A percentile compares a stretch with the other conserved stretches of the same genome.
phyloP scores from a whole-genome alignment of 169 alveolate species.

The Cryptosporidium xiaoi region DNA sequence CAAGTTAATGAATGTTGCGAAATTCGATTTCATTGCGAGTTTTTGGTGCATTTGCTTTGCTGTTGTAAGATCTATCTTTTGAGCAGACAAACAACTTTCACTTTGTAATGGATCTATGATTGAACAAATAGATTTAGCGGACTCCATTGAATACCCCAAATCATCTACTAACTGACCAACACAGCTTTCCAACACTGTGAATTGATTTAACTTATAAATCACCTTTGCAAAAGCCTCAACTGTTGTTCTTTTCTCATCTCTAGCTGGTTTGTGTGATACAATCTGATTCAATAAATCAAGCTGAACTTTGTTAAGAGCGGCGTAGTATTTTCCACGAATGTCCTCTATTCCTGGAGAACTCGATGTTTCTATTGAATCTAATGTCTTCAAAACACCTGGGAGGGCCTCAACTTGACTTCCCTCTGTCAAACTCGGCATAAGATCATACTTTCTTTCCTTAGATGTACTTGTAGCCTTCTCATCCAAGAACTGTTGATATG shows the following conservation, averaged over 20 bases:
- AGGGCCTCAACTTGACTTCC: constrained; percentile 68
- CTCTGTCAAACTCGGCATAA: constrained; percentile 65
- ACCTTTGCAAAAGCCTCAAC: constrained; percentile 73
- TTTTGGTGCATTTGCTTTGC: constrained; percentile 68
- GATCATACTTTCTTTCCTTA: constrained; percentile 41
- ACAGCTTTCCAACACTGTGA: constrained; percentile 61
- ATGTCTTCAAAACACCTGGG: constrained; percentile 63
- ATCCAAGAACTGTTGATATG: constrained; percentile 71
- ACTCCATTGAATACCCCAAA: constrained; percentile 22
- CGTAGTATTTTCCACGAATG: constrained; percentile 54
- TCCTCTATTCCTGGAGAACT: constrained; percentile 70
- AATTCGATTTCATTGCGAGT: constrained; percentile 35
- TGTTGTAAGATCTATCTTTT: constrained; percentile 43
- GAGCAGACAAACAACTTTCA: constrained; percentile 68
- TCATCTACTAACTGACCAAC: constrained; percentile 63
- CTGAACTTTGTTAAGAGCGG: constrained; percentile 44
- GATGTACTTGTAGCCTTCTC: constrained; percentile 20
- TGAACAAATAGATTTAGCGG: constrained; percentile 67
- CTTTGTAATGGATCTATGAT: constrained; percentile 68
- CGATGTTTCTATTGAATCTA: constrained; percentile 47
- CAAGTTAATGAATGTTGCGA: constrained; percentile 32
- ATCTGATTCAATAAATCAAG: constrained; percentile 35
- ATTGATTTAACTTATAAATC: constrained; percentile 52
- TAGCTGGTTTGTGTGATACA: constrained; percentile 57
- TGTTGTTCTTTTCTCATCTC: constrained; percentile 47